Conservation (phyloP, 129 eudicot genomes). For the Solidago caesia region DNA sequence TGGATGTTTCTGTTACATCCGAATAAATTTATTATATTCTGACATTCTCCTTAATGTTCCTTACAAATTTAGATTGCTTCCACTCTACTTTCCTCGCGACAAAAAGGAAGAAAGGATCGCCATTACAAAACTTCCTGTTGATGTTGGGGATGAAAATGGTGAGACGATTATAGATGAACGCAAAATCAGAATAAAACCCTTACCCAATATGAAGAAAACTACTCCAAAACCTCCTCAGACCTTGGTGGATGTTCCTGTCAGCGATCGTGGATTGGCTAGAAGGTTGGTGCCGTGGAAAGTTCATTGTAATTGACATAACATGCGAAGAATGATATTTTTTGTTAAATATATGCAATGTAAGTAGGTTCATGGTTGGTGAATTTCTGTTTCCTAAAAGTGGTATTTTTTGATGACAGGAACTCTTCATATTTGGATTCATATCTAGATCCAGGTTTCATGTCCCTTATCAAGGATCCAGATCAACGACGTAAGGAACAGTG, state of each 20-base stretch:
- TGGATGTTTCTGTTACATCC: background rate
- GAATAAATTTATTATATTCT: background rate
- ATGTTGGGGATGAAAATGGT: constrained; percentile 99
- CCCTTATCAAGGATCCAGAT: constrained; percentile 95
- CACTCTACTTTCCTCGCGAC: constrained; percentile 97
- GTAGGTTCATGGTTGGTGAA: too few species aligned
- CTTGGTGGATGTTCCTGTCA: constrained; percentile 65
- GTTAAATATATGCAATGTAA: too few species aligned
- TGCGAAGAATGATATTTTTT: too few species aligned
- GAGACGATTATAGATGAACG: constrained; percentile 94
- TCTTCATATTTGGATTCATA: constrained; percentile 85
- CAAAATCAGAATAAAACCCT: constrained; percentile 88
- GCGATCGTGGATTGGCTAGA: constrained; percentile 69
- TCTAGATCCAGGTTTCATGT: constrained; percentile 97
- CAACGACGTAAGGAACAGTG: constrained; percentile 86
- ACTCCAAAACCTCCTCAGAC: constrained; percentile 50
- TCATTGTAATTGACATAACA: background rate
- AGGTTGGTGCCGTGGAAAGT: constrained; percentile 50
- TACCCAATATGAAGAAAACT: constrained; percentile 71
- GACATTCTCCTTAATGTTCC: constrained; percentile 7
- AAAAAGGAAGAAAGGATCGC: constrained; percentile 84
- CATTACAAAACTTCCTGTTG: constrained; percentile 91
- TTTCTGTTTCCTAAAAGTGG: too few species aligned
- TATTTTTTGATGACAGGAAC: constrained; percentile 48
- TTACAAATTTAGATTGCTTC: constrained; percentile 61